Evolutionary conservation across 1,284 basidiomycete species (phyloP).

Genomic region (Cryptococcus sp.): DNA sequence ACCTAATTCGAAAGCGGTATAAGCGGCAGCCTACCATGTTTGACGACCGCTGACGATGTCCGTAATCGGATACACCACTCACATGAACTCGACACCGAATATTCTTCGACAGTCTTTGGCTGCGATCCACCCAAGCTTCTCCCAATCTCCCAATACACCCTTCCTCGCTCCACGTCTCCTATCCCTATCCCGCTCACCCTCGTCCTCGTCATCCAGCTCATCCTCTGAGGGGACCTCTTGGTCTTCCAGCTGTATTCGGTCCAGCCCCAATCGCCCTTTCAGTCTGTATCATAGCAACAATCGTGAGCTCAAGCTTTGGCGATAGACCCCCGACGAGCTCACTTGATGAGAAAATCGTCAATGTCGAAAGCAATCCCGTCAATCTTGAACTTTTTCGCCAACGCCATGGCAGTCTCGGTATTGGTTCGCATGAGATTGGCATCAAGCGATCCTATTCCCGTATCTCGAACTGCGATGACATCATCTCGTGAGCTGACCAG

Average conservation of each 20-base stretch:
- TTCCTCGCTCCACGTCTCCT: constrained; percentile 9
- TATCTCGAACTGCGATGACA: constrained; percentile 30
- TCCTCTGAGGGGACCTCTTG: constrained; percentile 31
- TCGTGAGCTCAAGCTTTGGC: no score
- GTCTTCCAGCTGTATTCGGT: constrained; percentile 23
- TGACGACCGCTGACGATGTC: no score
- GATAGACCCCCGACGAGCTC: constrained; percentile 1
- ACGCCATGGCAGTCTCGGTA: constrained; percentile 32
- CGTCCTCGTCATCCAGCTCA: constrained; percentile 34
- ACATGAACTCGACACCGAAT: constrained; percentile 55
- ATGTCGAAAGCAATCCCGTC: constrained; percentile 53
- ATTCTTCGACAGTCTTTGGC: constrained; percentile 45
- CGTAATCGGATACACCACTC: constrained; percentile 17
- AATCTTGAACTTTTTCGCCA: constrained; percentile 49
- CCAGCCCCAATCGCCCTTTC: constrained; percentile 36
- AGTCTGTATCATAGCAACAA: constrained; percentile 23
- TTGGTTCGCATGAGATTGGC: constrained; percentile 35
- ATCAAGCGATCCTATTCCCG: constrained; percentile 52
- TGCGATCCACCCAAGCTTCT: constrained; percentile 52
- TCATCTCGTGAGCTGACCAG: neutral
- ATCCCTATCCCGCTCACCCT: constrained; percentile 20
- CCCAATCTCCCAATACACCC: constrained; percentile 45
- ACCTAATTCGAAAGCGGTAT: constrained; percentile 19
- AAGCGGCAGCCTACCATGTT: no score
- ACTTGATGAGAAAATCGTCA: constrained; percentile 53